Evolutionary conservation across 1,139 yeast species (phyloP), one percentile per base, ranked within the genome.

Genomic region (Geotrichum histeridarum): DNA sequence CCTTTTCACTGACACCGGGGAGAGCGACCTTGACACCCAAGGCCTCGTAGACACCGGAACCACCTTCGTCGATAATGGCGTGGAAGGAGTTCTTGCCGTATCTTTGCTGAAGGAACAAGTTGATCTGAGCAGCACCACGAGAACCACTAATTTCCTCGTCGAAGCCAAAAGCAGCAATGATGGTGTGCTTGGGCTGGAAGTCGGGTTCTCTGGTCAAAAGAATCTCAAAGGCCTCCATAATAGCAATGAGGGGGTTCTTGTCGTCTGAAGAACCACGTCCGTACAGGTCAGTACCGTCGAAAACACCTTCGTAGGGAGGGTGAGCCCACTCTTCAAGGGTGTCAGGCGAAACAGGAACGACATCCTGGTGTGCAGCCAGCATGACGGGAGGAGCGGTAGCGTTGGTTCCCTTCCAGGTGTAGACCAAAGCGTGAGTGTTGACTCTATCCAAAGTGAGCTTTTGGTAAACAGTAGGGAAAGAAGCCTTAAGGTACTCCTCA

Each of bases 321-420:
- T 81, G 77, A 2, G 73, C 75, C 95, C 95, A 87, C 50, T 77
- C 73, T 39, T 67, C 73, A 44, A 77, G 66, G 12, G 88, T 79
- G 22, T 74, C 82, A 32, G 70, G 67, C 63, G 82, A 83, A n/a
- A 86, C 86, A 0, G 95, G 95, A 12, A 88, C 95, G 4, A 84
- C 87, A 65, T 87, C 95, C 66, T 83, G 88, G 68, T 88, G 96
- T 2, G 93, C 90, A 69, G 83, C 78, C 44, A 86, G 72, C 67
- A 87, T 66, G 12, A 83, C 61, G 5, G 95, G 95, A 66, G 84
- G 82, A 62, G 83, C 72, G 2, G 64, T 57, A 4, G 67, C 46
- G 56, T 82, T 71, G 0, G 78, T 64, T 22, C 95, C 95, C 60
- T 79, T 70, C 84, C 88, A 84, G 31, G 83, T 77, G 64, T 76